Base-by-base conservation (phyloP, 164 flowering plant genomes). In the Platanus orientalis region DNA sequence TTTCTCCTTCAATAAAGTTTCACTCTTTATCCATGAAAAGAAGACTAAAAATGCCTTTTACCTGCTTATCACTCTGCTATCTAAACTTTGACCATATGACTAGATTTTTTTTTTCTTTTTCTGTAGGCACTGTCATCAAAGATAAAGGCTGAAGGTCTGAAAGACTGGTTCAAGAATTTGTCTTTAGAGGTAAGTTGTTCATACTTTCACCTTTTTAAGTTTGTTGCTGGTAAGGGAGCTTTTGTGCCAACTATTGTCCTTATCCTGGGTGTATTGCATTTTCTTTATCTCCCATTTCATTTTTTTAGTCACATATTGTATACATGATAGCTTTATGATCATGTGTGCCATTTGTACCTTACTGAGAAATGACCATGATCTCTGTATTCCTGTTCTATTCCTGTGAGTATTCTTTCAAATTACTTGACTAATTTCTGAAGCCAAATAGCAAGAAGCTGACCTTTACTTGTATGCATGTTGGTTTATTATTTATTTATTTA, bases 121-220 rank as follows among this genome's bases (percentile, higher is more conserved):
- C 44, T 66, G 56, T 36, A 72, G 75, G 61, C 57, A 28, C 48
- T 63, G 56, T 57, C 48, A 21, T 52, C 47, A 57, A 67, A 59
- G 34, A 28, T 59, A 50, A 26, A 57, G 60, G 71, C 58, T 67
- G 75, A 47, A 72, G 34, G 26, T 26, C 26, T 67, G 56, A 59
- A 62, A 68, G 68, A 67, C 20, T 44, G 54, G 44, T 67, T 72
- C 25, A n/a, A 49, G 61, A 59, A 58, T 47, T 59, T 63, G 42
- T 58, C 71, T 21, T 7, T 27, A 36, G 64, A 67, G 65, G 75
- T 72, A 32, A 58, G 59, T 65, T 13, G 53, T 28, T 29, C 26
- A 36, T 21, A 21, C 26, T 26, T 60, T 55, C 54, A 12, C 23
- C 16, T 27, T 36, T 55, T 61, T 0, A 44, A 12, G 25, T 44